phyloP scores from a whole-genome alignment of 805 yeast species.

The Starmera amethionina region DNA sequence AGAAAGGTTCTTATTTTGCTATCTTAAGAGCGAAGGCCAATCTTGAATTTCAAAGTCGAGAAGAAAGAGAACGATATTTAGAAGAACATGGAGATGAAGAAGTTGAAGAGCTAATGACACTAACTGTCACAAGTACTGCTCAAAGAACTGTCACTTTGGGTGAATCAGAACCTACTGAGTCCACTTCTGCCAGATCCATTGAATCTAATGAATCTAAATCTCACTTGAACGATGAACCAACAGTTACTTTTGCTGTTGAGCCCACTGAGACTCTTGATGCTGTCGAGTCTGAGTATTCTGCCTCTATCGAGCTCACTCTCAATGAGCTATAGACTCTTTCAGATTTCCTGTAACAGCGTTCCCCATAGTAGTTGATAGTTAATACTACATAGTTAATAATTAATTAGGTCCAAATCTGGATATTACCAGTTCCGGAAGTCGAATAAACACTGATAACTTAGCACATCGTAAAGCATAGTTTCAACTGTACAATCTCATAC shows the following conservation, averaged over 20 bases:
- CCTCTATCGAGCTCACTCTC: no score
- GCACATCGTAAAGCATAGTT: no score
- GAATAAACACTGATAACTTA: no score
- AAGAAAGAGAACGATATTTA: slow-evolving; percentile 27
- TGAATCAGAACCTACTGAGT: slow-evolving; percentile 4
- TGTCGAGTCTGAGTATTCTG: no score
- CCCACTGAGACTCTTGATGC: no score
- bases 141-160: slow-evolving; percentile 6
- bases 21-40: slow-evolving; percentile 50
- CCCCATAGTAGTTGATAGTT: no score
- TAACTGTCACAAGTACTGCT: slow-evolving; percentile 8
- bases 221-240: not conserved
- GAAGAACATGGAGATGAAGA: slow-evolving; percentile 15
- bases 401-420: no score
- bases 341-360: no score
- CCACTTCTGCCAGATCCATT: not conserved
- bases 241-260: not conserved
- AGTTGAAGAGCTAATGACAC: slow-evolving; percentile 27
- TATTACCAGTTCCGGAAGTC: no score
- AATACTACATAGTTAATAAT: no score
- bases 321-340: no score
- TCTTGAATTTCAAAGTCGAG: slow-evolving; percentile 45
- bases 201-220: not conserved
- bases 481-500: no score
- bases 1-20: slow-evolving; percentile 51